Conservation (phyloP, 1,139 yeast species). For the Yamadazyma diddensiae region DNA sequence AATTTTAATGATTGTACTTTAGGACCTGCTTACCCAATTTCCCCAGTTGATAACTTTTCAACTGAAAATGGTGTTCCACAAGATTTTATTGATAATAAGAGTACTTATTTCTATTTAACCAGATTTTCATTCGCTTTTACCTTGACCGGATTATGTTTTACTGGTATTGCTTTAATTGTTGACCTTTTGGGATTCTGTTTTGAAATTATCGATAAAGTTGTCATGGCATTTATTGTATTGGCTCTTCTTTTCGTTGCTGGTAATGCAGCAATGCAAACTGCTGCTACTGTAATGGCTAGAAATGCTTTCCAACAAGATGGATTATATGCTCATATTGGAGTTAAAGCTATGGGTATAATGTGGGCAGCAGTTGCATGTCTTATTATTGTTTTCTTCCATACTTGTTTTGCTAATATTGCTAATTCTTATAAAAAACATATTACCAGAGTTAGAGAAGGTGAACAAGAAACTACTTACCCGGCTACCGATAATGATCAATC, state of each 20-base stretch:
- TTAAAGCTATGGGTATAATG: conserved; percentile 55
- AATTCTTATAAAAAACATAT: conserved; percentile 47
- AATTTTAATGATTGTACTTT: conserved; percentile 42
- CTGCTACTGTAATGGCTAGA: conserved; percentile 63
- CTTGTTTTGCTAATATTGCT: conserved; percentile 52
- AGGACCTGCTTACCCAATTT: conserved; percentile 62
- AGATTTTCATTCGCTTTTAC: conserved; percentile 69
- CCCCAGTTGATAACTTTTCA: conserved; percentile 69
- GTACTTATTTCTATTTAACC: conserved; percentile 63
- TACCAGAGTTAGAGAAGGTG: conserved; percentile 28
- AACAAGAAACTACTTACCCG: conserved; percentile 15
- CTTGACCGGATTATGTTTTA: conserved; percentile 58
- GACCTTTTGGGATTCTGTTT: conserved; percentile 45
- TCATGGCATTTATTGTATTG: conserved; percentile 49
- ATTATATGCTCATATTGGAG: conserved; percentile 49
- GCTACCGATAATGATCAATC: conserved; percentile 35
- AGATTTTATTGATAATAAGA: conserved; percentile 53
- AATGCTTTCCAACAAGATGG: conserved; percentile 54
- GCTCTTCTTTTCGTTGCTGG: conserved; percentile 56
- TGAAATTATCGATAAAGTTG: conserved; percentile 50
- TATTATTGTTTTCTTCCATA: conserved; percentile 50
- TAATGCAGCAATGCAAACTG: conserved; percentile 65
- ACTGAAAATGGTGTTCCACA: conserved; percentile 50
- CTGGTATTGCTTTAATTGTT: conserved; percentile 39
- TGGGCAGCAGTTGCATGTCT: conserved; percentile 68